Conservation (phyloP, 768 basidiomycete genomes). For the Filobasidium wieringae region DNA sequence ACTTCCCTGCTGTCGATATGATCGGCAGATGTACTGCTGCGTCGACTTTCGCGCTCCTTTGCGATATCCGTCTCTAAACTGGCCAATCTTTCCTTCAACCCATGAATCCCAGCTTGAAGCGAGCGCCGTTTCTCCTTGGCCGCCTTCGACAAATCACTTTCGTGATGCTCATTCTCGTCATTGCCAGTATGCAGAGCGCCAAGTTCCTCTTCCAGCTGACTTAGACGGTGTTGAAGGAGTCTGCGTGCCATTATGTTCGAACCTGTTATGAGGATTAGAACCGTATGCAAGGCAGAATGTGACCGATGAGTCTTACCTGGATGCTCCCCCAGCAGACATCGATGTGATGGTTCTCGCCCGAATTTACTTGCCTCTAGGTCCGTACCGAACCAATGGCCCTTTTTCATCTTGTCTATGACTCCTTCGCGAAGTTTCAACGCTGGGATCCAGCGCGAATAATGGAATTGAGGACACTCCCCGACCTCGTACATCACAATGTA, state of each 20-base stretch:
- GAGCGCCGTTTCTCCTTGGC: too few species aligned
- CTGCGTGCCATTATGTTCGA: not conserved
- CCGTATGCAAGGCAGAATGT: not conserved
- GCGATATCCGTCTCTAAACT: not conserved
- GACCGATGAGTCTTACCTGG: constrained; percentile 42
- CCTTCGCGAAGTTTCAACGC: not conserved
- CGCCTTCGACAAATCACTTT: too few species aligned
- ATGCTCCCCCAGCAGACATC: constrained; percentile 63
- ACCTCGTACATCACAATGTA: constrained; percentile 58
- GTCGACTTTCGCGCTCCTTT: not conserved
- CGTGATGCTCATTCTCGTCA: not conserved
- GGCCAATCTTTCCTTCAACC: not conserved
- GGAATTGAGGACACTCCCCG: constrained; percentile 68
- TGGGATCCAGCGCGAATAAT: constrained; percentile 49
- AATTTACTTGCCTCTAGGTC: constrained; percentile 51
- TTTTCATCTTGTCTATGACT: constrained; percentile 15
- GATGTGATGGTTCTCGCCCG: constrained; percentile 70
- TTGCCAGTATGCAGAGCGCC: too few species aligned
- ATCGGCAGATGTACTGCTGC: not conserved
- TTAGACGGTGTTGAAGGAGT: not conserved
- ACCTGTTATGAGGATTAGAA: not conserved
- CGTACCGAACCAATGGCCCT: constrained; percentile 7
- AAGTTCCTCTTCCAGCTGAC: not conserved
- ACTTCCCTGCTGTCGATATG: constrained; percentile 15
- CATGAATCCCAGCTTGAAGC: not conserved